Conservation (phyloP, 129 eudicot genomes). For the Lactuca saligna region DNA sequence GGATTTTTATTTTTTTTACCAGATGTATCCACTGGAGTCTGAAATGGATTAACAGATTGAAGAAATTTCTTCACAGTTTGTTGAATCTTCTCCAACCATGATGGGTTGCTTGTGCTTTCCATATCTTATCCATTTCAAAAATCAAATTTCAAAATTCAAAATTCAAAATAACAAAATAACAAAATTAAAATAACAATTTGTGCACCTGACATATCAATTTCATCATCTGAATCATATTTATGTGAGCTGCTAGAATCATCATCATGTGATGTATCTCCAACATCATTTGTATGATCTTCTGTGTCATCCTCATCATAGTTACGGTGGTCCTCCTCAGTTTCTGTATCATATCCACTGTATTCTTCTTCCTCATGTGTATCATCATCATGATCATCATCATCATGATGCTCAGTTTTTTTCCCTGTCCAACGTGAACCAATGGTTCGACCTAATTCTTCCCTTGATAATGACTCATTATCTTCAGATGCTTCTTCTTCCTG, state of each 20-base stretch:
- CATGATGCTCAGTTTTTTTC: constrained; percentile 56
- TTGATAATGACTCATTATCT: constrained; percentile 58
- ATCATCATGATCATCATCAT: constrained; percentile 38
- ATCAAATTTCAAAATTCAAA: neutral
- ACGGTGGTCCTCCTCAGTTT: constrained; percentile 58
- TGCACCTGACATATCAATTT: constrained; percentile 63
- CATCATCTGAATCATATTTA: constrained; percentile 77
- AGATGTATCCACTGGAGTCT: constrained; percentile 82
- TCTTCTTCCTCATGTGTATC: constrained; percentile 64
- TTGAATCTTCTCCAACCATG: constrained; percentile 95
- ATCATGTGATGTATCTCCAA: constrained; percentile 37
- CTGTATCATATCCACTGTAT: constrained; percentile 65
- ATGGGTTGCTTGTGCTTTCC: constrained; percentile 54
- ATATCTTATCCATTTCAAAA: constrained; percentile 42
- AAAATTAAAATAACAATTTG: neutral
- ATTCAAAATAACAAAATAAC: too few relatives aligned
- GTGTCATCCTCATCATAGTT: constrained; percentile 56
- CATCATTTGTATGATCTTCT: constrained; percentile 47
- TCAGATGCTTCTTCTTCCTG: constrained; percentile 52
- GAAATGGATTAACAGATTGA: constrained; percentile 69
- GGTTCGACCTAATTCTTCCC: constrained; percentile 88
- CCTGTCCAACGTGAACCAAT: constrained; percentile 99
- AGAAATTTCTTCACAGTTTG: constrained; percentile 60
- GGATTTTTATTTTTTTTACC: constrained; percentile 42
- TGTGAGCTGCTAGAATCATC: constrained; percentile 53